These are phyloP conservation scores for Lomentospora prolificans DNA, from an alignment of 2,329 filamentous ascomycete genomes.

Conservation along the genomic window DNA sequence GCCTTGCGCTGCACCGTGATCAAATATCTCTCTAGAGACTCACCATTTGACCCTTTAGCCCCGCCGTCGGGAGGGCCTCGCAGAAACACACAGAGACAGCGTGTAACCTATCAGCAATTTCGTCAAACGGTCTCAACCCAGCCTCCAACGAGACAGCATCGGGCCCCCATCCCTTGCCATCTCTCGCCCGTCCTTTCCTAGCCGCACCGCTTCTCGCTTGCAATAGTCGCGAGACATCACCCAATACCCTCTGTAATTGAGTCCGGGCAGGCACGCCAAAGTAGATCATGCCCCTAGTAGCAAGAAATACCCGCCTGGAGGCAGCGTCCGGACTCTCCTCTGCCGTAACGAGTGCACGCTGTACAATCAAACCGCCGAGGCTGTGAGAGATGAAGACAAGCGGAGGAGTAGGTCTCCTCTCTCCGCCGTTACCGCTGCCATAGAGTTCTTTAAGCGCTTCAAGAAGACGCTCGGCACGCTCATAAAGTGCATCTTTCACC, in stretches of 20 bases:
- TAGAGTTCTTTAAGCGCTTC: neutral
- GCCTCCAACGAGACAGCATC: conserved; percentile 3
- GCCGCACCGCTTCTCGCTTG: neutral
- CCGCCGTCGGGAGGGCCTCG: conserved; percentile 2
- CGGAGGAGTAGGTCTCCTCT: neutral
- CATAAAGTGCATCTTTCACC: neutral
- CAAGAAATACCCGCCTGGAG: neutral
- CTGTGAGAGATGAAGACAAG: conserved; percentile 8
- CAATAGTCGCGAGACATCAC: neutral
- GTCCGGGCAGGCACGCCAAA: conserved; percentile 5
- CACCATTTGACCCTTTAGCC: conserved; percentile 1
- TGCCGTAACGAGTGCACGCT: conserved; percentile 1
- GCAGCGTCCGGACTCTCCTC: neutral
- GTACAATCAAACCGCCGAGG: conserved; percentile 8
- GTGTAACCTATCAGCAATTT: conserved; percentile 1
- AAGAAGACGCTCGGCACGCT: neutral
- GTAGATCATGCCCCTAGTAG: conserved; percentile 6
- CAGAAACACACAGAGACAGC: conserved; percentile 6
- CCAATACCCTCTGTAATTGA: conserved; percentile 2
- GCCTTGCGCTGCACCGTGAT: too few relatives aligned
- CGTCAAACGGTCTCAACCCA: neutral
- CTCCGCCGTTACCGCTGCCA: neutral
- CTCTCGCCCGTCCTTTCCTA: neutral
- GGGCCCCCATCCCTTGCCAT: neutral
- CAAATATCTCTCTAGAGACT: too few relatives aligned